A percentile compares a stretch with the other conserved stretches of the same genome.
Evolutionary conservation across 1,139 yeast genomes (phyloP).

Genomic region (Sugiyamaella japonica): DNA sequence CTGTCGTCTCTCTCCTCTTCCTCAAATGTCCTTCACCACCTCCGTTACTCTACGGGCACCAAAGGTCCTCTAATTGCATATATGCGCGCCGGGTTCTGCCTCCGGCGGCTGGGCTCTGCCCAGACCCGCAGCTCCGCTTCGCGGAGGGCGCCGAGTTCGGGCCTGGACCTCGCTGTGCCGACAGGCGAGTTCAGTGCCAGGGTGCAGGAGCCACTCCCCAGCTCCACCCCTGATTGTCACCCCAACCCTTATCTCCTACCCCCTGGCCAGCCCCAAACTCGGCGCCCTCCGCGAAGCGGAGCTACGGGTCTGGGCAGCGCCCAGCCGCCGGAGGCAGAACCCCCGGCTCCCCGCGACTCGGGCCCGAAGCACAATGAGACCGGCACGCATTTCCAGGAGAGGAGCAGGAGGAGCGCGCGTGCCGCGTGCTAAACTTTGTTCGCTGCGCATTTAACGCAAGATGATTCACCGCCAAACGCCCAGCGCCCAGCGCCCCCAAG

Average conservation of each 20-base stretch:
- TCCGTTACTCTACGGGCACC: background rate
- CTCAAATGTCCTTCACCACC: background rate
- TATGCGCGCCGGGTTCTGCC: background rate
- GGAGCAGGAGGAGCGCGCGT: background rate
- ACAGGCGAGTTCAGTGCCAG: too few species aligned
- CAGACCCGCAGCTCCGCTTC: slow-evolving; percentile 7
- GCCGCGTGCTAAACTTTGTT: slow-evolving; percentile 6
- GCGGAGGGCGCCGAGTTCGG: background rate
- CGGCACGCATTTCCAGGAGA: too few species aligned
- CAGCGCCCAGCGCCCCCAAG: slow-evolving; percentile 12
- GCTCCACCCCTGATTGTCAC: too few species aligned
- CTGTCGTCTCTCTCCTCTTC: background rate
- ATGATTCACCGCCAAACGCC: slow-evolving; percentile 14
- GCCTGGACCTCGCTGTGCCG: too few species aligned
- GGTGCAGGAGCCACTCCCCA: too few species aligned
- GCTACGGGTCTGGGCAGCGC: background rate
- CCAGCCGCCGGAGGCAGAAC: background rate
- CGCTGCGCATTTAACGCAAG: slow-evolving; percentile 5
- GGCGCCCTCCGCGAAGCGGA: background rate
- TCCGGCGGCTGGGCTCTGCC: slow-evolving; percentile 13
- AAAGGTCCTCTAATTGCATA: background rate
- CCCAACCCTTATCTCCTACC: too few species aligned
- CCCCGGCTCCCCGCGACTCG: background rate
- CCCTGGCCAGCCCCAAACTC: too few species aligned
- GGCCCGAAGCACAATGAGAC: background rate